These are phyloP conservation scores for Penicillium glabrum DNA, from an alignment of 2,329 filamentous ascomycete genomes.

Conservation along the genomic window DNA sequence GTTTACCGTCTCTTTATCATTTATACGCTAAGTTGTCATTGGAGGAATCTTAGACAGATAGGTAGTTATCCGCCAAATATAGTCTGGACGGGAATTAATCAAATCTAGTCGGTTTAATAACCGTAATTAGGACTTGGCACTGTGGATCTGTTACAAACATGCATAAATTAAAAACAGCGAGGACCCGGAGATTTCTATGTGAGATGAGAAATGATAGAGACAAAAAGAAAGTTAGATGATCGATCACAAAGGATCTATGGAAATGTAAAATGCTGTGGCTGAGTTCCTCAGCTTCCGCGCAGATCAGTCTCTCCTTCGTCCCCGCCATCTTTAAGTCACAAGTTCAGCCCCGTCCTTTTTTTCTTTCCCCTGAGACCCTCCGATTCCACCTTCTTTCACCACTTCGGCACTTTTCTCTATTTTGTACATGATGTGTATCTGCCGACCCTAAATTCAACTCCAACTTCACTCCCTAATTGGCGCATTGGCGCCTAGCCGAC, in stretches of 20 bases:
- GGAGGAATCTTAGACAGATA: not conserved
- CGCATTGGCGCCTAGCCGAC: constrained; percentile 7
- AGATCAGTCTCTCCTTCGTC: constrained; percentile 17
- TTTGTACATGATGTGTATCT: constrained; percentile 17
- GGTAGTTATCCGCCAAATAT: not conserved
- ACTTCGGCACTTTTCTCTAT: not conserved
- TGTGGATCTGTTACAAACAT: not conserved
- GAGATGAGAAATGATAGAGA: not conserved
- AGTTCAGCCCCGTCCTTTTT: constrained; percentile 10
- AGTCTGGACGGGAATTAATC: not conserved
- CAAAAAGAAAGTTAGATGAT: not conserved
- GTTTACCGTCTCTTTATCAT: not conserved
- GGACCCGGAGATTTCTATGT: not conserved
- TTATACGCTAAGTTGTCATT: not conserved
- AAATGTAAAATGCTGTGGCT: constrained; percentile 13
- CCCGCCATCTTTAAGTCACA: constrained; percentile 20
- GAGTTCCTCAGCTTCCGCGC: constrained; percentile 7
- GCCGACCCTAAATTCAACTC: constrained; percentile 14
- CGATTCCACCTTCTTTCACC: not conserved
- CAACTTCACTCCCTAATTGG: not conserved
- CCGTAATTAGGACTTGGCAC: not conserved
- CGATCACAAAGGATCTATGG: not conserved
- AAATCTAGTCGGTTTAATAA: not conserved
- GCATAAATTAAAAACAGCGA: not conserved
- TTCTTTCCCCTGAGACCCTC: not conserved